These are phyloP conservation scores for Rosa lucieae DNA, from an alignment of 306 rosid genomes.

Conservation along the genomic window DNA sequence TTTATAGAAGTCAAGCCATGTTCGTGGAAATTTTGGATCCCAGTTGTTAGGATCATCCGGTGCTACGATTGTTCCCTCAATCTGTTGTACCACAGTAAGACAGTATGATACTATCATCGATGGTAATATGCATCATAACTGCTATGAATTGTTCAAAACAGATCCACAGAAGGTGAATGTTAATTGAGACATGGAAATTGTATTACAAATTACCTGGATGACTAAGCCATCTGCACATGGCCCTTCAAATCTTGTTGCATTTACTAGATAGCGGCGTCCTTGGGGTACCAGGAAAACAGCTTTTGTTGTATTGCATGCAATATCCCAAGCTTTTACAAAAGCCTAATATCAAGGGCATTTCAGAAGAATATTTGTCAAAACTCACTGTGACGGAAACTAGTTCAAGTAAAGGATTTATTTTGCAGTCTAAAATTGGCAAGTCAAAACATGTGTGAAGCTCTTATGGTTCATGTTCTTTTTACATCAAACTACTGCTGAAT, in stretches of 20 bases:
- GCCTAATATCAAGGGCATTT: constrained; percentile 55
- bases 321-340: constrained; percentile 75
- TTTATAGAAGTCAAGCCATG: constrained; percentile 79
- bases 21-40: constrained; percentile 64
- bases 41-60: constrained; percentile 82
- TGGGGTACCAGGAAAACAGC: constrained; percentile 81
- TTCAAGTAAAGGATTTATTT: neutral
- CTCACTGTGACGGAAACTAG: neutral
- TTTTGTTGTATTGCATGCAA: constrained; percentile 71
- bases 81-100: constrained; percentile 35
- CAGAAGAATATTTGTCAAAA: constrained; percentile 27
- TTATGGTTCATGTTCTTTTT: neutral
- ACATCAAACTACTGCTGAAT: neutral
- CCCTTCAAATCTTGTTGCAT: constrained; percentile 79
- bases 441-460: neutral
- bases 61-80: constrained; percentile 89
- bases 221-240: constrained; percentile 69
- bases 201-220: constrained; percentile 57
- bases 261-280: constrained; percentile 69
- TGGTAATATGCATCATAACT: neutral
- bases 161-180: neutral
- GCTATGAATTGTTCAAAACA: neutral
- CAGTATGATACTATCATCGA: neutral
- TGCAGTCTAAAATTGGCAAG: neutral
- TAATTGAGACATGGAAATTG: neutral